phyloP scores from a whole-genome alignment of 2,329 filamentous ascomycete species.

The Anisogramma anomala region DNA sequence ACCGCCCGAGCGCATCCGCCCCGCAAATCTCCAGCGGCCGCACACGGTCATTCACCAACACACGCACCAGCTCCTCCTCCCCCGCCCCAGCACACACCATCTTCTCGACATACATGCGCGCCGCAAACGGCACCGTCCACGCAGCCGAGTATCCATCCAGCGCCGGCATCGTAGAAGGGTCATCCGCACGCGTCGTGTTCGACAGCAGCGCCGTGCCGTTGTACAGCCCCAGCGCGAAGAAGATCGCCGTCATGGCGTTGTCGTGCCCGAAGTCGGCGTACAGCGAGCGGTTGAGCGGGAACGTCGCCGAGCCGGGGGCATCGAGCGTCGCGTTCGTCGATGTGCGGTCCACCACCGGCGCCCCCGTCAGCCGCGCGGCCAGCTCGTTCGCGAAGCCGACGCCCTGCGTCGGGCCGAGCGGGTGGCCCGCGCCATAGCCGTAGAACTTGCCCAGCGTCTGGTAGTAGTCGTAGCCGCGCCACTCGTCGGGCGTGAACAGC shows the following conservation, averaged over 20 bases:
- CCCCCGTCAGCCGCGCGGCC: conserved; percentile 62
- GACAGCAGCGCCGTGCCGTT: conserved; percentile 48
- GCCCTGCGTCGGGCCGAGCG: conserved; percentile 71
- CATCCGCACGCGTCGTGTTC: conserved; percentile 29
- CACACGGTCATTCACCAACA: conserved; percentile 77
- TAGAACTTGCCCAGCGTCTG: conserved; percentile 77
- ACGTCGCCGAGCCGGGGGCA: conserved; percentile 46
- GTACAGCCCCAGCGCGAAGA: conserved; percentile 68
- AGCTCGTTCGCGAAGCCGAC: conserved; percentile 84
- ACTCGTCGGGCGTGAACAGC: conserved; percentile 64
- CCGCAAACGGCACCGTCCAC: conserved; percentile 74
- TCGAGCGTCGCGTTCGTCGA: conserved; percentile 71
- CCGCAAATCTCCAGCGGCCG: conserved; percentile 59
- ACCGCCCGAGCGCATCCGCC: conserved; percentile 59
- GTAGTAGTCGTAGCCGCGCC: conserved; percentile 70
- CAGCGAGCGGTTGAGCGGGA: conserved; percentile 56
- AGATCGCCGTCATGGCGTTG: conserved; percentile 70
- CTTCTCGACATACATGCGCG: conserved; percentile 78
- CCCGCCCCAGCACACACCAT: conserved; percentile 46
- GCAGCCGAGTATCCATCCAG: conserved; percentile 58
- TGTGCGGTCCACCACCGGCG: conserved; percentile 60
- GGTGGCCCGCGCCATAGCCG: conserved; percentile 63
- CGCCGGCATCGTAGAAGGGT: conserved; percentile 22
- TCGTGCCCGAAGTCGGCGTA: conserved; percentile 93
- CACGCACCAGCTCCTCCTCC: conserved; percentile 59